phyloP scores from a whole-genome alignment of 768 basidiomycete genomes.

The Tricholoma terreum region DNA sequence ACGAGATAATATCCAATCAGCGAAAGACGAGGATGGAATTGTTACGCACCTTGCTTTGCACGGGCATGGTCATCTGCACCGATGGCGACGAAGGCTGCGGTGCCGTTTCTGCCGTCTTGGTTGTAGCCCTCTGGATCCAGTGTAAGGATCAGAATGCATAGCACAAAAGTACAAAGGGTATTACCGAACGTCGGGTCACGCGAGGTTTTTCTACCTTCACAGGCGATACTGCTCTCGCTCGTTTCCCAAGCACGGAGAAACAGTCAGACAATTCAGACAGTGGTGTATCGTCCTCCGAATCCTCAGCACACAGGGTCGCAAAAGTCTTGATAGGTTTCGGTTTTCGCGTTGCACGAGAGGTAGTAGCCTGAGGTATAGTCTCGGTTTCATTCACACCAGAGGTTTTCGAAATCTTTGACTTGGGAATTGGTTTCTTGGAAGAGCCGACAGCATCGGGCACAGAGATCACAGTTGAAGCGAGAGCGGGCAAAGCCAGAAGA shows the following conservation, averaged over 20 bases:
- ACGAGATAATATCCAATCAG: not conserved
- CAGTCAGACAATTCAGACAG: constrained; percentile 10
- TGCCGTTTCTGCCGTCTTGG: not conserved
- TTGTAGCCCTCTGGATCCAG: not conserved
- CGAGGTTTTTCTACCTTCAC: constrained; percentile 1
- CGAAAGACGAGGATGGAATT: not conserved
- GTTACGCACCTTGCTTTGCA: constrained; percentile 7
- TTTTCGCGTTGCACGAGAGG: not conserved
- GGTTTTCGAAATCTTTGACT: not conserved
- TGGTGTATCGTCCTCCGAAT: constrained; percentile 14
- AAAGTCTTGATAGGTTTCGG: not conserved
- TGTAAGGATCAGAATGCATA: not conserved
- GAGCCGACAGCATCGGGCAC: not conserved
- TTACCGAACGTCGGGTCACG: constrained; percentile 10
- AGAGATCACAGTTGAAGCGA: not conserved
- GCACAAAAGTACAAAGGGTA: not conserved
- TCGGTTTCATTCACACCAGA: not conserved
- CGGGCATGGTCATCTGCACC: not conserved
- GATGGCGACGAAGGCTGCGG: not conserved
- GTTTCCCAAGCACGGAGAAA: constrained; percentile 10
- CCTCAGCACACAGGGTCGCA: constrained; percentile 5
- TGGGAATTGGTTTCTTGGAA: not conserved
- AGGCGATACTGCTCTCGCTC: constrained; percentile 10
- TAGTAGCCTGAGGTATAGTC: not conserved
- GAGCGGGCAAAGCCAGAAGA: not conserved